Conservation (phyloP, 2,329 filamentous ascomycete genomes). For the Rhynchosporium graminicola region DNA sequence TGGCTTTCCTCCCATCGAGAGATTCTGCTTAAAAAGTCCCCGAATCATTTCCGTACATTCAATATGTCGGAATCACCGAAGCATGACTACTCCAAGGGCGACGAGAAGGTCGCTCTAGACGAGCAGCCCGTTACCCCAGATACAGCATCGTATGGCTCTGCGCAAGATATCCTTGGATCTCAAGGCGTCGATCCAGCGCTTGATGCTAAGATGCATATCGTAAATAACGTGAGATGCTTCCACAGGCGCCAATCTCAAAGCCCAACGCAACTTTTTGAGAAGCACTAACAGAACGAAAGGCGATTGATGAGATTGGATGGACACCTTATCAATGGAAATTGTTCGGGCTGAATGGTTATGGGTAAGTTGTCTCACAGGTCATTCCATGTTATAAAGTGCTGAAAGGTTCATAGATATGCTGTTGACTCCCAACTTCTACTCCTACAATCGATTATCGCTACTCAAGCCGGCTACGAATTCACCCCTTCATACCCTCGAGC, state of each 20-base stretch:
- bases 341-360: constrained; percentile 62
- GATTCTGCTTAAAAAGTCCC: not conserved
- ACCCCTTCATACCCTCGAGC: constrained; percentile 54
- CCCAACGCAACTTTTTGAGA: constrained; percentile 2
- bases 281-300: constrained; percentile 32
- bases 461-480: constrained; percentile 60
- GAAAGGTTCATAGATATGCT: constrained; percentile 47
- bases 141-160: constrained; percentile 19
- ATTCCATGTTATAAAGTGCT: too few relatives aligned
- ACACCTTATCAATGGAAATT: constrained; percentile 53
- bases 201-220: constrained; percentile 67
- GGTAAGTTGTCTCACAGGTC: constrained; percentile 41
- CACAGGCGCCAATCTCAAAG: constrained; percentile 4
- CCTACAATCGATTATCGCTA: constrained; percentile 64
- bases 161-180: constrained; percentile 53
- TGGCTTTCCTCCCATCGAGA: not conserved
- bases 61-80: constrained; percentile 15
- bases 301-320: constrained; percentile 56
- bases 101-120: constrained; percentile 19
- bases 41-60: constrained; percentile 11
- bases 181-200: constrained; percentile 63
- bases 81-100: constrained; percentile 19
- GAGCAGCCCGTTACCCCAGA: constrained; percentile 19
- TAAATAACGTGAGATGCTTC: constrained; percentile 59
- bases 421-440: constrained; percentile 58